Conservation (phyloP, 2,329 filamentous ascomycete species). For the Colletotrichum echinochloae region DNA sequence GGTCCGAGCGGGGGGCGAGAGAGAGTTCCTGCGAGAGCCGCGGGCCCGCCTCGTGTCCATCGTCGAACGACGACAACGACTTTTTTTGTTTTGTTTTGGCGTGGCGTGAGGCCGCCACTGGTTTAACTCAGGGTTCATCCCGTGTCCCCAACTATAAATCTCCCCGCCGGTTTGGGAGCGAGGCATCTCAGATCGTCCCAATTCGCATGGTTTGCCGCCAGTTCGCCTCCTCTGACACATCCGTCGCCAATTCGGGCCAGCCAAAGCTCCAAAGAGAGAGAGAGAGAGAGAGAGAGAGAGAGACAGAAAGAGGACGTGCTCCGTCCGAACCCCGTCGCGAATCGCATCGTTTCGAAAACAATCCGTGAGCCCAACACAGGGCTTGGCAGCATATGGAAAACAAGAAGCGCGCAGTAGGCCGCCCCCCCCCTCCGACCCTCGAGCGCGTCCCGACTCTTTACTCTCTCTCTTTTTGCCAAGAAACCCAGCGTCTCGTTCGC, state of each 20-base stretch:
- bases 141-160: not conserved
- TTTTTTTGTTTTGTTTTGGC: too few species aligned
- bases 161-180: not conserved
- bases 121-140: slow-evolving; percentile 12
- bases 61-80: too few species aligned
- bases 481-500: too few species aligned
- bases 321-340: not conserved
- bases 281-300: too few species aligned
- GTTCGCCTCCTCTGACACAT: slow-evolving; percentile 8
- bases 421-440: too few species aligned
- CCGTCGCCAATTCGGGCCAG: slow-evolving; percentile 1
- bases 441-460: not conserved
- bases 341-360: slow-evolving; percentile 6
- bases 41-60: too few species aligned
- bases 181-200: slow-evolving; percentile 10
- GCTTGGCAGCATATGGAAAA: not conserved
- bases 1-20: too few species aligned
- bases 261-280: not conserved
- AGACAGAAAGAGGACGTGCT: not conserved
- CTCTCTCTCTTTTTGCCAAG: not conserved
- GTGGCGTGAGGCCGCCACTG: too few species aligned
- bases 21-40: too few species aligned
- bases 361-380: not conserved
- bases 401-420: not conserved
- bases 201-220: not conserved